phyloP scores from a whole-genome alignment of 2,329 filamentous ascomycete genomes.

The Nigrospora sphaerica region DNA sequence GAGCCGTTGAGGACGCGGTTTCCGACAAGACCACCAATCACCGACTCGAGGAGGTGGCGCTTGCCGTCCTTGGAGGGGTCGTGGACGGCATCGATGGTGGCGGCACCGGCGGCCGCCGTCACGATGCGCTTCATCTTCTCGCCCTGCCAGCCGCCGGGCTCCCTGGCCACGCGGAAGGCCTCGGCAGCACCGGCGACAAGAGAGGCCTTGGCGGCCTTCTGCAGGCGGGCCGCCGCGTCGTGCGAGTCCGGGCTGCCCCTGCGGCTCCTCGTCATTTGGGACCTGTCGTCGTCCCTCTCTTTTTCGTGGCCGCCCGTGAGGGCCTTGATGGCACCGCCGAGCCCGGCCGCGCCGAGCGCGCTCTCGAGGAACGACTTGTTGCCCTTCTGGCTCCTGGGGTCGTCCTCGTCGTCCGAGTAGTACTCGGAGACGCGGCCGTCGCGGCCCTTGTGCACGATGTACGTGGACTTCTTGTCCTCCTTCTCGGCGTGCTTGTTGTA shows the following conservation, averaged over 20 bases:
- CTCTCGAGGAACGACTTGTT: slow-evolving; percentile 59
- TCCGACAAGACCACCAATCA: slow-evolving; percentile 79
- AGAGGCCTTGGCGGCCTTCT: slow-evolving; percentile 87
- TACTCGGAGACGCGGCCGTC: slow-evolving; percentile 46
- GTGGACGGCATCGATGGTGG: slow-evolving; percentile 74
- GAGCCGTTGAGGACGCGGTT: slow-evolving; percentile 82
- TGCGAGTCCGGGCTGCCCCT: slow-evolving; percentile 30
- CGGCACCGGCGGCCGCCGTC: slow-evolving; percentile 80
- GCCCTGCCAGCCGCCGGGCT: slow-evolving; percentile 82
- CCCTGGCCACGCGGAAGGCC: slow-evolving; percentile 83
- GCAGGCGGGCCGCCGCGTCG: slow-evolving; percentile 50
- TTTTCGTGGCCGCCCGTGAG: slow-evolving; percentile 42
- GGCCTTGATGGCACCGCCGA: slow-evolving; percentile 55
- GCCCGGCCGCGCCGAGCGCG: slow-evolving; percentile 53
- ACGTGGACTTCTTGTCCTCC: slow-evolving; percentile 47
- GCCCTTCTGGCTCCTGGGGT: slow-evolving; percentile 48
- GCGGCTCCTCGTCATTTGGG: slow-evolving; percentile 19
- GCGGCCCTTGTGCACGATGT: slow-evolving; percentile 45
- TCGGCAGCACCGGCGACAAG: slow-evolving; percentile 85
- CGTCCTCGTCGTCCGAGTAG: slow-evolving; percentile 51
- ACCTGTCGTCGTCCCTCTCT: slow-evolving; percentile 27
- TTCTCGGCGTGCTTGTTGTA: slow-evolving; percentile 53
- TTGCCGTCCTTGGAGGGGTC: slow-evolving; percentile 70
- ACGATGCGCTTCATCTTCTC: slow-evolving; percentile 88
- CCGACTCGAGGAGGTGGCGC: slow-evolving; percentile 76